Evolutionary conservation across 306 rosid species (phyloP).

Genomic region (Ochetophila trinervis): DNA sequence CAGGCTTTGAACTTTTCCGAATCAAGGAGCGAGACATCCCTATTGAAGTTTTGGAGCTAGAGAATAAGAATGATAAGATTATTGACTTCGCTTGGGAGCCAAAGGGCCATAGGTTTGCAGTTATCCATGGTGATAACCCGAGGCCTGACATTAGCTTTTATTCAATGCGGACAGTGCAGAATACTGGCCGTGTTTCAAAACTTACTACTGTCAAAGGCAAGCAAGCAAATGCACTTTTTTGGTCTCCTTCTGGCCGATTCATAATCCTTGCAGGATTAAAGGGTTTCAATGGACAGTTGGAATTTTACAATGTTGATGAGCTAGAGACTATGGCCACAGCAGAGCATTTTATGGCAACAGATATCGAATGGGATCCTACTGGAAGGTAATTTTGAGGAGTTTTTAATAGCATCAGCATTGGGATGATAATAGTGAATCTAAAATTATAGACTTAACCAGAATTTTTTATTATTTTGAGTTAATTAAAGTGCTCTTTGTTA

Average conservation of each 20-base stretch:
- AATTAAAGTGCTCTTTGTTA: neutral
- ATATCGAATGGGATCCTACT: conserved; percentile 90
- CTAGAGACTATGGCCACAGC: conserved; percentile 79
- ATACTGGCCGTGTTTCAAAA: conserved; percentile 71
- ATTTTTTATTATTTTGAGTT: neutral
- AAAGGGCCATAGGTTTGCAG: conserved; percentile 74
- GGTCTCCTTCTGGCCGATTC: conserved; percentile 80
- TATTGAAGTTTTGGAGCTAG: conserved; percentile 79
- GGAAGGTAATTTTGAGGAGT: conserved; percentile 55
- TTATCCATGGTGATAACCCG: conserved; percentile 82
- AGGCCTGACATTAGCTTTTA: conserved; percentile 77
- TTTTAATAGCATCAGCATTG: neutral
- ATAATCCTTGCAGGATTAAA: conserved; percentile 80
- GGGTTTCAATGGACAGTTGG: conserved; percentile 67
- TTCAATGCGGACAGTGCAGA: conserved; percentile 59
- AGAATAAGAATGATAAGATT: conserved; percentile 85
- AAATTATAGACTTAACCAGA: neutral
- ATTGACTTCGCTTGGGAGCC: conserved; percentile 98
- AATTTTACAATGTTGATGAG: conserved; percentile 76
- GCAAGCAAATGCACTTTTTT: conserved; percentile 81
- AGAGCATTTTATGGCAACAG: conserved; percentile 81
- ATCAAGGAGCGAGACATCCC: conserved; percentile 85
- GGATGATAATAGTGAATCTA: neutral
- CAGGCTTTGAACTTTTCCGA: conserved; percentile 82
- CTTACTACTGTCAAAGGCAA: conserved; percentile 74